These are phyloP conservation scores for Diutina neorugosa DNA, from an alignment of 1,139 yeast genomes.

Conservation along the genomic window DNA sequence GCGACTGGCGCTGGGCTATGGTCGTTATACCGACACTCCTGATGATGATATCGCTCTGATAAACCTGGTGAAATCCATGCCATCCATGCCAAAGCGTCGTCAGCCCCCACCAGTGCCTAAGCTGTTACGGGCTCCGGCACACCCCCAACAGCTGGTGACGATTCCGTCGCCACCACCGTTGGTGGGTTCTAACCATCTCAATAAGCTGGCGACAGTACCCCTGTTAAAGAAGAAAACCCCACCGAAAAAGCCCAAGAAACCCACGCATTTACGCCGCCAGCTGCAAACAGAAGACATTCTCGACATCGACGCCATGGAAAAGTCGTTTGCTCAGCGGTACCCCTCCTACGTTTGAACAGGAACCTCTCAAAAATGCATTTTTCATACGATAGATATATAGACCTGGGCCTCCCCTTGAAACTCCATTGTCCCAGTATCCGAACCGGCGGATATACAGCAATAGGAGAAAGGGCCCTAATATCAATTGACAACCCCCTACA, in stretches of 20 bases:
- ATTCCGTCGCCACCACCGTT: not conserved
- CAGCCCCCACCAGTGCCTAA: slow-evolving; percentile 2
- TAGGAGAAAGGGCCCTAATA: too few species aligned
- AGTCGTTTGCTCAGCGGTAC: slow-evolving; percentile 38
- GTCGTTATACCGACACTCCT: slow-evolving; percentile 46
- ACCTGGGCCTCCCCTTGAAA: too few species aligned
- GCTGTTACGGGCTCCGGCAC: not conserved
- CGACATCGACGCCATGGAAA: slow-evolving; percentile 45
- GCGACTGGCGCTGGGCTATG: slow-evolving; percentile 67
- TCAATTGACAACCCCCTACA: too few species aligned
- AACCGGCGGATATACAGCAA: not conserved
- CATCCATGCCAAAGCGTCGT: slow-evolving; percentile 2
- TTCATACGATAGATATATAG: not conserved
- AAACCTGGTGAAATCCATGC: slow-evolving; percentile 11
- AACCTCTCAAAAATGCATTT: not conserved
- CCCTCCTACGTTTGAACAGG: slow-evolving; percentile 44
- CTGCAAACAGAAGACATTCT: slow-evolving; percentile 21
- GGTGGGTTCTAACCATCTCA: not conserved
- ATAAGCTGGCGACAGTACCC: slow-evolving; percentile 4
- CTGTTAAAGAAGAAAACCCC: slow-evolving; percentile 25
- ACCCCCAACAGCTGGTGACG: not conserved
- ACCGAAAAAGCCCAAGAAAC: slow-evolving; percentile 55
- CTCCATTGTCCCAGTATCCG: too few species aligned
- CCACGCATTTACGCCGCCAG: slow-evolving; percentile 36
- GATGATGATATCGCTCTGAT: slow-evolving; percentile 25